phyloP scores from a whole-genome alignment of 257 asterid species.

The Ehretia macrophylla region DNA sequence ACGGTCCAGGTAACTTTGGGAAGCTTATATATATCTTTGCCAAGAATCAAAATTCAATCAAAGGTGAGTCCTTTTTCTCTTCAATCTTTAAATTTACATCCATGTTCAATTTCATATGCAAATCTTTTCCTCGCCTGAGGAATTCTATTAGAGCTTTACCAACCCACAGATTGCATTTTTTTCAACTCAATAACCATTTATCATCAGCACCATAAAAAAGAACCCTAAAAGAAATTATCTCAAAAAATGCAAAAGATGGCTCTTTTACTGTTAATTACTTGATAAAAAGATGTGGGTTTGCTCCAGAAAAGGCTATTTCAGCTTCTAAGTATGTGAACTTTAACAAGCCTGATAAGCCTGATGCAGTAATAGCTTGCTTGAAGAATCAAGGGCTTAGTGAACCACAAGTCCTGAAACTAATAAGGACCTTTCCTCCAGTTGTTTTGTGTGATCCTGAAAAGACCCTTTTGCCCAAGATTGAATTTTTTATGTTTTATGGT shows the following conservation, averaged over 20 bases:
- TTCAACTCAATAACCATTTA: not conserved
- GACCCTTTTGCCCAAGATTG: conserved; percentile 21
- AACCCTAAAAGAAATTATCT: too few species aligned
- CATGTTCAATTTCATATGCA: conserved; percentile 8
- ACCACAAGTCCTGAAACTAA: conserved; percentile 7
- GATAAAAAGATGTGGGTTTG: not conserved
- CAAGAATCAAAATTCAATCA: too few species aligned
- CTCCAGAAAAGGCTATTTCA: conserved; percentile 2
- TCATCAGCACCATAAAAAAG: not conserved
- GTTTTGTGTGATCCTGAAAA: conserved; percentile 8
- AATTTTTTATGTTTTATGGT: conserved; percentile 22
- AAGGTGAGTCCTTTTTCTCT: conserved; percentile 5
- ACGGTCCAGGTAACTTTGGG: too few species aligned
- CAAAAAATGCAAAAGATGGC: too few species aligned
- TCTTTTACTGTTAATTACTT: too few species aligned
- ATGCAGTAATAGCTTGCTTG: not conserved
- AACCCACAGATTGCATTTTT: not conserved
- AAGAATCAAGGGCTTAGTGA: conserved; percentile 10
- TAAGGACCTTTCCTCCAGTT: too few species aligned
- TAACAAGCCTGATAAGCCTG: conserved; percentile 6
- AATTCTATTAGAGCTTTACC: not conserved
- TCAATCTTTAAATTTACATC: not conserved
- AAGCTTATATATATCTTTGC: too few species aligned
- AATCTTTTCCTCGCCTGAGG: not conserved
- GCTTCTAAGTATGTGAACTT: conserved; percentile 7